Base-by-base conservation (phyloP, 129 eudicot genomes). In the Heracleum sosnowskyi region DNA sequence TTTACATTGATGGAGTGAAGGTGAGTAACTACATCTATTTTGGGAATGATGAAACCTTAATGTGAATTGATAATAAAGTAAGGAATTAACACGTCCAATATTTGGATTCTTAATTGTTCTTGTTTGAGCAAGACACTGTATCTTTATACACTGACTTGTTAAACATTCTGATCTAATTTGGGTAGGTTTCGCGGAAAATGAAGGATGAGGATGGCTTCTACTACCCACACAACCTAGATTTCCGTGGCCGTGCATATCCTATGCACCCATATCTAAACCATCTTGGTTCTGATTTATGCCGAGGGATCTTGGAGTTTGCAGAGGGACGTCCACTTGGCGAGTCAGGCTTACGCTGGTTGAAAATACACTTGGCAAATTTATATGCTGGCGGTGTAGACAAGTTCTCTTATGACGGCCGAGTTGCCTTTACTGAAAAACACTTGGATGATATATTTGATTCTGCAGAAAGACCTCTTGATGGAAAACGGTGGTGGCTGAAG, bases 171-270 rank as follows among this genome's bases (percentile, higher is more conserved):
- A 75, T 76, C 77, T 75, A 36, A 76, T 51, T 66, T 74, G 86
- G 75, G 76, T 69, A 95, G 98, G 98, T 95, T 75, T 96, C 98
- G n/a, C 84, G 97, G 70, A 95, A 91, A 88, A 88, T 91, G 98
- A 91, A 87, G 90, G 93, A 95, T 13, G 98, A 95, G 79, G 98
- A 92, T 28, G 98, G 96, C 8, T 91, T 91, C 71, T 95, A 79
- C 79, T 95, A 95, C 79, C 98, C 98, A 11, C 98, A 95, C 89
- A 95, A 95, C 83, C 86, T 95, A 57, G 98, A 95, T 84, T 95
- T 95, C 41, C 97, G 98, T 71, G 98, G 98, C 11, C 98, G 98
- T 86, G 98, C 98, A 63, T 95, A 95, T 80, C 98, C 98, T 24
- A 95, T 95, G 98, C 98, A 95, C 81, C 96, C 98, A 0, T 86